Percentiles rank a stretch among this genome's conserved stretches.
Evolutionary conservation across 768 basidiomycete genomes (phyloP).

Genomic region (Lactifluus hygrophoroides): DNA sequence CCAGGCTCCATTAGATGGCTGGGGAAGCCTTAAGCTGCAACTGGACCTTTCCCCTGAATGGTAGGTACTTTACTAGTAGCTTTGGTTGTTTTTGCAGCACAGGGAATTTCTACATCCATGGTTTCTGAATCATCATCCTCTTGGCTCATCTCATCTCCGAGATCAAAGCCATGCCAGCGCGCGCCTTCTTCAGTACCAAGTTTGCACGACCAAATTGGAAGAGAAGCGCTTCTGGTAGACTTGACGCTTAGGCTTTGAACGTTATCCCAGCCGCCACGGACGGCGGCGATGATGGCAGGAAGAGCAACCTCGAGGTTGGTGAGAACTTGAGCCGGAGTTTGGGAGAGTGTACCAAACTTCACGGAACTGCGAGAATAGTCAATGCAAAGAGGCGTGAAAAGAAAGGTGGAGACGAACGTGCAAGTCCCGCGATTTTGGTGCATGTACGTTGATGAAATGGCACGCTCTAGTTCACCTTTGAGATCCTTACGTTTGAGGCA

Average conservation of each 20-base stretch:
- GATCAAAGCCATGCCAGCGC: constrained; percentile 48
- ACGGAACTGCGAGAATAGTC: constrained; percentile 48
- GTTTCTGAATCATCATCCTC: constrained; percentile 2
- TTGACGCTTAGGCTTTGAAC: constrained; percentile 86
- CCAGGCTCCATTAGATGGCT: background rate
- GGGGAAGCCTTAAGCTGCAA: constrained; percentile 25
- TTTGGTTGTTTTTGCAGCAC: background rate
- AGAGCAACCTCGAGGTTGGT: constrained; percentile 73
- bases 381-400: background rate
- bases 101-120: background rate
- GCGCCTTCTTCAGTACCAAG: constrained; percentile 53
- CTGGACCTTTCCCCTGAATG: constrained; percentile 27
- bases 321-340: constrained; percentile 63
- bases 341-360: constrained; percentile 70
- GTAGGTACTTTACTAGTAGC: constrained; percentile 17
- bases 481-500: constrained; percentile 80
- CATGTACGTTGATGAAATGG: constrained; percentile 92
- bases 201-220: constrained; percentile 87
- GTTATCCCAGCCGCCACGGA: constrained; percentile 85
- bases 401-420: constrained; percentile 48
- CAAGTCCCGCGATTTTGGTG: constrained; percentile 91
- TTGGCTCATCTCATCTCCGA: constrained; percentile 21
- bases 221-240: constrained; percentile 68
- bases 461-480: constrained; percentile 86
- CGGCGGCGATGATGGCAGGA: constrained; percentile 58